phyloP scores from a whole-genome alignment of 768 basidiomycete species.

The Tephrocybe sp. region DNA sequence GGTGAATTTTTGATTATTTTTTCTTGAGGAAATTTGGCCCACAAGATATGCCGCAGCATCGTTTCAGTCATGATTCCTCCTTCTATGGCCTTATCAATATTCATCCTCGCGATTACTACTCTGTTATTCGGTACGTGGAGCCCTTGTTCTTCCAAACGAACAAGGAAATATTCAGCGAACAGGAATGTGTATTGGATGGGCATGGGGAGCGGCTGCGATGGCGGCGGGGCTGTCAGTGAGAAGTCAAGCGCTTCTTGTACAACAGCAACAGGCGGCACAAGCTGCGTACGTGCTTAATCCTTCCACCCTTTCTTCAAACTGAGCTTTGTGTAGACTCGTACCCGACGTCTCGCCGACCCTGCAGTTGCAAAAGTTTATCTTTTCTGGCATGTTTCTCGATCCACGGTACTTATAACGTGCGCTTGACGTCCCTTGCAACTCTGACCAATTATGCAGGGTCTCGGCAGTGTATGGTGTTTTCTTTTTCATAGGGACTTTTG shows the following conservation, averaged over 20 bases:
- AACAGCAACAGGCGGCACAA: conserved; percentile 30
- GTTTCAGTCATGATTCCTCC: conserved; percentile 38
- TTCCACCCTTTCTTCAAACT: neutral
- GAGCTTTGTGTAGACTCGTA: conserved; percentile 19
- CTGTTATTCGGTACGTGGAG: conserved; percentile 29
- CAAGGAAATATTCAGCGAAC: neutral
- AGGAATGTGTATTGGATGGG: conserved; percentile 47
- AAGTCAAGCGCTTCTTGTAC: conserved; percentile 30
- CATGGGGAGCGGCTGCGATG: conserved; percentile 43
- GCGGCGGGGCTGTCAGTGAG: conserved; percentile 35
- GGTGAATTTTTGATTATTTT: conserved; percentile 21
- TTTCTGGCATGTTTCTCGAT: conserved; percentile 40
- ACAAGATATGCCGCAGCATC: conserved; percentile 23
- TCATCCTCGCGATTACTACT: conserved; percentile 29
- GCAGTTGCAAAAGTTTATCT: conserved; percentile 31
- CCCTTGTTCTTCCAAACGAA: neutral
- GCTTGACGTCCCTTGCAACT: conserved; percentile 31
- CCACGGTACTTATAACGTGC: conserved; percentile 31
- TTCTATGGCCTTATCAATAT: conserved; percentile 35
- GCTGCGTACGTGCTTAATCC: conserved; percentile 28
- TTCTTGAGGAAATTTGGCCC: neutral
- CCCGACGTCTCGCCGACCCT: conserved; percentile 22
- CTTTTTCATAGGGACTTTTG: conserved; percentile 41
- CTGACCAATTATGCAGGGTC: conserved; percentile 19
- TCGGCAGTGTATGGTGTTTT: conserved; percentile 44